phyloP scores from a whole-genome alignment of 2,329 filamentous ascomycete species.

The Daldinia sp. region DNA sequence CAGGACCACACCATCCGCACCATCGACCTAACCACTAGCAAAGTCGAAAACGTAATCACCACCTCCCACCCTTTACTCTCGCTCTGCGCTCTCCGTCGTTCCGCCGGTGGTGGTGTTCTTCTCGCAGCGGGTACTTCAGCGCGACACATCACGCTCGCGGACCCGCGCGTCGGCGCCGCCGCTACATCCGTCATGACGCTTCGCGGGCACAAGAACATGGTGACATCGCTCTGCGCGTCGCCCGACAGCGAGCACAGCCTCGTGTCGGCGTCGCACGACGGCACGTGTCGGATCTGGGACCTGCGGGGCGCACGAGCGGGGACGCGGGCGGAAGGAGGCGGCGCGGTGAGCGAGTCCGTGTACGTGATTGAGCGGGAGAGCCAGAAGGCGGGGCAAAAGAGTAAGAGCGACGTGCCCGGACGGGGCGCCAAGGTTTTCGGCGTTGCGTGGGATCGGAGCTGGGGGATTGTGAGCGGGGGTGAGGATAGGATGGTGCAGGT shows the following conservation, averaged over 20 bases:
- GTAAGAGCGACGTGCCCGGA: slow-evolving; percentile 68
- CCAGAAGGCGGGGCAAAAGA: slow-evolving; percentile 67
- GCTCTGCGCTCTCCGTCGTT: slow-evolving; percentile 76
- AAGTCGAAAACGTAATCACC: slow-evolving; percentile 83
- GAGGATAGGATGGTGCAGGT: slow-evolving; percentile 97
- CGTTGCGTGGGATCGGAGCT: slow-evolving; percentile 84
- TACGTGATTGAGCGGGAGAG: slow-evolving; percentile 82
- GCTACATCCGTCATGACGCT: slow-evolving; percentile 90
- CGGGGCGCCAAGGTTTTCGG: slow-evolving; percentile 92
- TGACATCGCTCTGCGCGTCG: slow-evolving; percentile 62
- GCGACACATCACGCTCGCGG: slow-evolving; percentile 90
- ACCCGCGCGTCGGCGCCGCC: slow-evolving; percentile 82
- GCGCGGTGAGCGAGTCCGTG: slow-evolving; percentile 78
- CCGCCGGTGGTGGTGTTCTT: slow-evolving; percentile 60
- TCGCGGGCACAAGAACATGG: slow-evolving; percentile 85
- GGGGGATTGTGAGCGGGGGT: slow-evolving; percentile 90
- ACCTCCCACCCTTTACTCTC: slow-evolving; percentile 87
- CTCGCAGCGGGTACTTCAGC: slow-evolving; percentile 83
- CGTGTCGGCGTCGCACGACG: slow-evolving; percentile 90
- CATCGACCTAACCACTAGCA: slow-evolving; percentile 86
- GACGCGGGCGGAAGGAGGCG: slow-evolving; percentile 69
- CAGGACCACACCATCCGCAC: slow-evolving; percentile 93
- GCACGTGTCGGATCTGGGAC: slow-evolving; percentile 95
- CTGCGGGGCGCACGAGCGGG: slow-evolving; percentile 76
- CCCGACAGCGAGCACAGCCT: slow-evolving; percentile 82